A percentile compares a stretch with the other conserved stretches of the same genome.
These are phyloP conservation scores for Aspergillus sp. DNA, from an alignment of 2,329 filamentous ascomycete species.

Conservation along the genomic window DNA sequence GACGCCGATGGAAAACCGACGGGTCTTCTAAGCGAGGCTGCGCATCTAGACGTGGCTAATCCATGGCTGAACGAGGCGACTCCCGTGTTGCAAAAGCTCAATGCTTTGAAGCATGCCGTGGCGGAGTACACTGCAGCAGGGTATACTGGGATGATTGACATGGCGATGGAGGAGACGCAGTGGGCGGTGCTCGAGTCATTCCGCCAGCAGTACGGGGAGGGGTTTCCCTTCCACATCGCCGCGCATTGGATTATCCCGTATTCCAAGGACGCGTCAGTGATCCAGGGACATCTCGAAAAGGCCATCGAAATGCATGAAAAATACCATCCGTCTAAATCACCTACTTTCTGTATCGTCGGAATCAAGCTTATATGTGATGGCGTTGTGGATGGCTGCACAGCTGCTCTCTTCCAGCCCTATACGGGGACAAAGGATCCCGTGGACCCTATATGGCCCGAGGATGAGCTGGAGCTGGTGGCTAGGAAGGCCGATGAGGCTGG, in stretches of 20 bases:
- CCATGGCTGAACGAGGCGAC: constrained; percentile 45
- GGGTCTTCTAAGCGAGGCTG: constrained; percentile 48
- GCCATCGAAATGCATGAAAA: constrained; percentile 42
- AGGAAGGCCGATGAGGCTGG: constrained; percentile 42
- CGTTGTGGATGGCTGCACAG: constrained; percentile 52
- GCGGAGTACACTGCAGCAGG: constrained; percentile 44
- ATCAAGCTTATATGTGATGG: constrained; percentile 53
- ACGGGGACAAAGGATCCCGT: constrained; percentile 38
- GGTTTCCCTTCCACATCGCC: constrained; percentile 44
- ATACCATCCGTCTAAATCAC: constrained; percentile 39
- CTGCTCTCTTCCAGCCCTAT: constrained; percentile 48
- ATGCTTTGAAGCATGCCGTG: constrained; percentile 41
- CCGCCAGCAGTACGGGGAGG: constrained; percentile 26
- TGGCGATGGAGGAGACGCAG: constrained; percentile 51
- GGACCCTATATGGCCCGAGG: constrained; percentile 47
- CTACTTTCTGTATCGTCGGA: constrained; percentile 45
- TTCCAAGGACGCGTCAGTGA: constrained; percentile 35
- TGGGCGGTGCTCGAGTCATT: constrained; percentile 46
- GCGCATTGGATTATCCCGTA: constrained; percentile 50
- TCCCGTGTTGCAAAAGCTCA: constrained; percentile 43
- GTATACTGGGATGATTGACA: constrained; percentile 50
- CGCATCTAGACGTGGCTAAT: constrained; percentile 46
- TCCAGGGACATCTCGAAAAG: constrained; percentile 43
- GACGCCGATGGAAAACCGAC: constrained; percentile 43
- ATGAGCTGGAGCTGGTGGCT: constrained; percentile 43